Percentiles rank a stretch among this genome's conserved stretches.
phyloP scores from a whole-genome alignment of 352 stramenopile genomes.

The Globisporangium mamillatum region DNA sequence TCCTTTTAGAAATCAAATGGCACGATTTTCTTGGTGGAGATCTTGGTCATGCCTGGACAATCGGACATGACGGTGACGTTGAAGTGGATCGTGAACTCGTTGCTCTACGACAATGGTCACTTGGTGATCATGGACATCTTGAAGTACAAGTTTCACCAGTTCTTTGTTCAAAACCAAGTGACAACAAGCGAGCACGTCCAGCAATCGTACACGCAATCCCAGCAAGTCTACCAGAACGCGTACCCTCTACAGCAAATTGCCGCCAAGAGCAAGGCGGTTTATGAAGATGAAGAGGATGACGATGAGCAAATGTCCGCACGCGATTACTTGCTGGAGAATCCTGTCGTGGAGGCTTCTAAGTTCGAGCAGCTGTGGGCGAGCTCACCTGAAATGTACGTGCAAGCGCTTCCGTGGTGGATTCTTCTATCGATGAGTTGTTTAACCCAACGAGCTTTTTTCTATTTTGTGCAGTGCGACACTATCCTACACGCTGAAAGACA shows the following conservation, averaged over 20 bases:
- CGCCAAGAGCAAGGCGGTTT: conserved; percentile 10
- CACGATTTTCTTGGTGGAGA: conserved; percentile 80
- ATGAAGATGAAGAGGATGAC: conserved; percentile 38
- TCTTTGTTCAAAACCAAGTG: conserved; percentile 40
- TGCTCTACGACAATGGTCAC: conserved; percentile 85
- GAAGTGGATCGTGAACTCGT: conserved; percentile 87
- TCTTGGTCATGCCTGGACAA: conserved; percentile 73
- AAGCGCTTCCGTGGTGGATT: neutral
- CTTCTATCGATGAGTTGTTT: conserved; percentile 1
- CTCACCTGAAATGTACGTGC: conserved; percentile 70
- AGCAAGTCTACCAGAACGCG: conserved; percentile 19
- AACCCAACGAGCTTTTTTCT: neutral
- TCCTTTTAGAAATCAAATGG: conserved; percentile 54
- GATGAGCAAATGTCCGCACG: conserved; percentile 58
- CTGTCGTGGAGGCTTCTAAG: conserved; percentile 63
- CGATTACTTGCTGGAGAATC: conserved; percentile 63
- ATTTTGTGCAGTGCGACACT: conserved; percentile 42
- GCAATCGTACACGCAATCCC: conserved; percentile 10
- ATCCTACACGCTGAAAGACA: conserved; percentile 41
- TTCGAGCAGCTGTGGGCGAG: conserved; percentile 82
- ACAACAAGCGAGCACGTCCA: conserved; percentile 18
- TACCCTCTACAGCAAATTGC: conserved; percentile 14
- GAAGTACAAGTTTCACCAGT: conserved; percentile 66
- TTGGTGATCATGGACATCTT: conserved; percentile 80
- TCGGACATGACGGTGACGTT: conserved; percentile 80